A percentile compares a stretch with the other conserved stretches of the same genome.
phyloP scores from a whole-genome alignment of 768 basidiomycete species.

The Tylopilus rubrobrunneus region DNA sequence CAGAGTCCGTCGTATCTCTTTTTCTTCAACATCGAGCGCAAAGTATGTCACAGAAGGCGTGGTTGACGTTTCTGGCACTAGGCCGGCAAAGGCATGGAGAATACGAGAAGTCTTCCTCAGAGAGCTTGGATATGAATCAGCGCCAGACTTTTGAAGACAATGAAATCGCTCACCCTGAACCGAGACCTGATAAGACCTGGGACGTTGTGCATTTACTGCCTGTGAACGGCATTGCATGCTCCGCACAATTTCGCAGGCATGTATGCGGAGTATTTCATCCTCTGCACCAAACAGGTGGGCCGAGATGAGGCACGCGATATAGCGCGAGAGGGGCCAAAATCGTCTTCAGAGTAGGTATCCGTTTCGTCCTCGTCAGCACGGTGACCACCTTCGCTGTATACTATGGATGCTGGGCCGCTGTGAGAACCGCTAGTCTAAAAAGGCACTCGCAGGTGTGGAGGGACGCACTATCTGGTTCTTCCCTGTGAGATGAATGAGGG shows the following conservation, averaged over 20 bases:
- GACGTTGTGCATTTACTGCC: no score
- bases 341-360: constrained; percentile 64
- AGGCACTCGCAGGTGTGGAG: background rate
- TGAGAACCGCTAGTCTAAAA: background rate
- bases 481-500: constrained; percentile 40
- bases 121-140: constrained; percentile 46
- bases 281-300: no score
- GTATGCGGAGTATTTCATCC: no score
- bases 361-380: constrained; percentile 71
- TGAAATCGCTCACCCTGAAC: no score
- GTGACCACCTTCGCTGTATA: constrained; percentile 77
- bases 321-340: constrained; percentile 34
- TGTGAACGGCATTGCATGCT: no score
- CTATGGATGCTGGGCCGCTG: constrained; percentile 76
- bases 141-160: no score
- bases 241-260: no score
- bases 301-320: constrained; percentile 37
- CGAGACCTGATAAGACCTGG: no score
- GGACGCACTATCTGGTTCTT: constrained; percentile 65
- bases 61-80: constrained; percentile 42
- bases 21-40: constrained; percentile 91
- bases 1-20: constrained; percentile 75
- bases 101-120: constrained; percentile 88
- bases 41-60: constrained; percentile 71
- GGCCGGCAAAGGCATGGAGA: constrained; percentile 61